Base-by-base conservation (phyloP, 2,329 filamentous ascomycete species). In the Pyrenochaeta sp. region DNA sequence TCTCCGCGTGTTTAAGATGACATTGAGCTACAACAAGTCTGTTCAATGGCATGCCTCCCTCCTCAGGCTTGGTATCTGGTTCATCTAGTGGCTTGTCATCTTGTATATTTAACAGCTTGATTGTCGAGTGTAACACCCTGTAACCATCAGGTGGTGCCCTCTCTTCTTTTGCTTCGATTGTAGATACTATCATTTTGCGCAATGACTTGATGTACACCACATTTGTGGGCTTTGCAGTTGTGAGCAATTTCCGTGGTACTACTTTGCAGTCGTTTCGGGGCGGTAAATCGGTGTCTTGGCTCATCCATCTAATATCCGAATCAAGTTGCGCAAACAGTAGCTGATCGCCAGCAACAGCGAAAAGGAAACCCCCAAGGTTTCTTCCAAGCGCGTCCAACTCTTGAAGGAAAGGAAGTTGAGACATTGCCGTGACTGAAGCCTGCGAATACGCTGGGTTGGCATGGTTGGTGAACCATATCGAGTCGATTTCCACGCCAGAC, bases 1-100 rank as follows among this genome's bases (percentile, higher is more conserved):
- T 81, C 57, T 90, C 87, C 0, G 83, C 83, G 0, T 74, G 58
- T 39, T 83, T 80, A 14, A 92, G 76, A 3, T 83, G 82, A 14
- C 79, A 81, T 27, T 88, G 82, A 51, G 82, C 84, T 1, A 81
- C 75, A 0, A 79, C 71, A 0, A 74, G 67, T 3, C 76, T 72
- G 14, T 74, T 77, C 2, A 76, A 73, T 35, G 75, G 32, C 15
- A 49, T 45, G 3, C 51, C 45, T 10, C 33, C 45, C 1, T 59
- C 54, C 48, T 74, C 68, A 18, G 57, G 56, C 40, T 74, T 69
- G 20, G 70, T 42, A 7, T 66, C 60, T 2, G 36, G 5, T 3
- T 68, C 66, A 7, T 60, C 44, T 4, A 45, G 40, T n/a, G 55
- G 12, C 14, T 54, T 59, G 11, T 68, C 58, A 35, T 68, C 63